Conservation (phyloP, 371 early-diverging fungal genomes). For the Gilbertella persicaria region DNA sequence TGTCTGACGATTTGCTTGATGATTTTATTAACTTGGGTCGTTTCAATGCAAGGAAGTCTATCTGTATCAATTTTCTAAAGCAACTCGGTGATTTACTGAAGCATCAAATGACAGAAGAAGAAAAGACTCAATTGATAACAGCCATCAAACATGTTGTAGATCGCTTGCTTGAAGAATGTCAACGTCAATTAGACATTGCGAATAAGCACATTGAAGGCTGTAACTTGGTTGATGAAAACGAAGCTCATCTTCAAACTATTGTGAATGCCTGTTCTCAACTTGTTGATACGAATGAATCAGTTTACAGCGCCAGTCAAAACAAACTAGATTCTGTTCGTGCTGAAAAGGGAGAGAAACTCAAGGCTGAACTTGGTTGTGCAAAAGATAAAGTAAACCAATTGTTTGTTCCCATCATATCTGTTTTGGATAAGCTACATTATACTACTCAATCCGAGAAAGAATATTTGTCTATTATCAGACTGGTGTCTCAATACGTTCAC, state of each 20-base stretch:
- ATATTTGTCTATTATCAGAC: neutral
- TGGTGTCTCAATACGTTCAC: neutral
- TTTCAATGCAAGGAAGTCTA: neutral
- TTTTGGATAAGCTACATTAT: neutral
- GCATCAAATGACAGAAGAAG: neutral
- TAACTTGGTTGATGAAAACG: neutral
- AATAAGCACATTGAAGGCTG: neutral
- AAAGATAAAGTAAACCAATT: neutral
- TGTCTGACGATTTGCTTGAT: conserved; percentile 2
- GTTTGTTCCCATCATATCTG: neutral
- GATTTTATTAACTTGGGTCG: conserved; percentile 3
- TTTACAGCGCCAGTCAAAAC: neutral
- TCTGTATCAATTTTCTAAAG: neutral
- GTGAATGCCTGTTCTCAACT: neutral
- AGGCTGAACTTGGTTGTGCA: neutral
- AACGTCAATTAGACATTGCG: neutral
- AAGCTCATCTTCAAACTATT: neutral
- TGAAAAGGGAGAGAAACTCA: neutral
- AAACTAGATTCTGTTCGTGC: conserved; percentile 2
- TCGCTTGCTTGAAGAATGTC: neutral
- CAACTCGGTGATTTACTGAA: neutral
- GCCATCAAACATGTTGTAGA: neutral
- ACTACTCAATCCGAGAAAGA: conserved; percentile 2
- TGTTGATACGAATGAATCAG: neutral
- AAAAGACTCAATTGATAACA: neutral